These are phyloP conservation scores for Crotalaria pallida DNA, from an alignment of 306 rosid genomes.

Conservation along the genomic window DNA sequence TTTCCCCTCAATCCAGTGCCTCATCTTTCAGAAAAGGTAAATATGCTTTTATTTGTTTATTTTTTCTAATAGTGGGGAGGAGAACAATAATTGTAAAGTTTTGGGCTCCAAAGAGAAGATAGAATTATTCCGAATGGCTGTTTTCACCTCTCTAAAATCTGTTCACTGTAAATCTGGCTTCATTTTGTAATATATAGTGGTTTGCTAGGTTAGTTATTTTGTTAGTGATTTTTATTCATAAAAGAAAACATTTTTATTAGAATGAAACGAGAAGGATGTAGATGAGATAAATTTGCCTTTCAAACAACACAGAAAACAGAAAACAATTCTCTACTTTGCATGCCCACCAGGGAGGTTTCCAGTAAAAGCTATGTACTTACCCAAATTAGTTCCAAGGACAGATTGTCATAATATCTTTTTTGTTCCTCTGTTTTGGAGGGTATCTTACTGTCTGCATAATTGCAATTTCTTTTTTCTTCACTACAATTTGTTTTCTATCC, in stretches of 20 bases:
- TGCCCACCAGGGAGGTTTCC: background rate
- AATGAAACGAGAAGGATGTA: background rate
- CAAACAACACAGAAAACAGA: background rate
- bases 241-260: background rate
- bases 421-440: background rate
- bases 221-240: background rate
- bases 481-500: background rate
- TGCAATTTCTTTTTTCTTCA: background rate
- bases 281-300: background rate
- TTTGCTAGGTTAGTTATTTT: background rate
- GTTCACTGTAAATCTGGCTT: constrained; percentile 8
- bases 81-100: background rate
- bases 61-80: constrained; percentile 4
- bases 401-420: background rate
- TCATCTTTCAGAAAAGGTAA: constrained; percentile 59
- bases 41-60: background rate
- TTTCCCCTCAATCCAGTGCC: constrained; percentile 59
- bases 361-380: background rate
- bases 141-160: background rate
- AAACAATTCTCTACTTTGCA: background rate
- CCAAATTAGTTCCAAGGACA: background rate
- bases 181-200: background rate
- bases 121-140: constrained; percentile 1
- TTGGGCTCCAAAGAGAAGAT: constrained; percentile 2
- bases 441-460: background rate